Percentiles rank a stretch among this genome's conserved stretches.
These are phyloP conservation scores for Talinum fruticosum DNA, from an alignment of 148 eudicot species.

Conservation along the genomic window DNA sequence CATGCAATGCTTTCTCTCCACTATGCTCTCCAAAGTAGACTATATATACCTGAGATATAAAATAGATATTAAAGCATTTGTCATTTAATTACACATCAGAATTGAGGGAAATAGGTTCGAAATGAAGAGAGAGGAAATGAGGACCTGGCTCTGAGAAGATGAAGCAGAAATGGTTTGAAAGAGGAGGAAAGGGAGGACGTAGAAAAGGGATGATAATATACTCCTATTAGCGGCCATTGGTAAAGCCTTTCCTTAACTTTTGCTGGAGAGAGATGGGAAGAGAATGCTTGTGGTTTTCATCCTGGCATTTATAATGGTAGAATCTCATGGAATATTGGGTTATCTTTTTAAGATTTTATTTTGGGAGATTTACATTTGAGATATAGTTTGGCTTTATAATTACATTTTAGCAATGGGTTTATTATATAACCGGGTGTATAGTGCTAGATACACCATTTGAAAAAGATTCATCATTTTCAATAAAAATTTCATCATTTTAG, in stretches of 20 bases:
- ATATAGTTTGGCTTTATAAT: no score
- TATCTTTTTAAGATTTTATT: neutral
- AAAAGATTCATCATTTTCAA: no score
- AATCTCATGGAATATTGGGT: conserved; percentile 14
- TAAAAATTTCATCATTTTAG: no score
- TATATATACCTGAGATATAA: conserved; percentile 77
- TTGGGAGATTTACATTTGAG: no score
- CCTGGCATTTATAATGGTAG: conserved; percentile 22
- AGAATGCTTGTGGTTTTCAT: conserved; percentile 10
- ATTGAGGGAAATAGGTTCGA: neutral
- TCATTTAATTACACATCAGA: neutral
- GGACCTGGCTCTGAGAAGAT: conserved; percentile 32
- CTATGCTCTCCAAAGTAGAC: conserved; percentile 76
- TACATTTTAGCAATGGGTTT: no score
- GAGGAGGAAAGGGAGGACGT: conserved; percentile 18
- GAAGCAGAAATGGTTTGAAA: conserved; percentile 23
- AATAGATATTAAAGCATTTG: no score
- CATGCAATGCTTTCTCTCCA: conserved; percentile 53
- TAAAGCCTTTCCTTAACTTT: neutral
- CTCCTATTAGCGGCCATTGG: conserved; percentile 18
- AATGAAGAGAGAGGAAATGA: neutral
- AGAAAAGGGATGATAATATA: conserved; percentile 18
- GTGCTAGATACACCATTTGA: no score
- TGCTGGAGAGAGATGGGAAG: neutral
- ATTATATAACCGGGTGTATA: no score